A percentile compares a stretch with the other conserved stretches of the same genome.
Evolutionary conservation across 2,329 filamentous ascomycete species (phyloP).

Genomic region (Ilyonectria sp.): DNA sequence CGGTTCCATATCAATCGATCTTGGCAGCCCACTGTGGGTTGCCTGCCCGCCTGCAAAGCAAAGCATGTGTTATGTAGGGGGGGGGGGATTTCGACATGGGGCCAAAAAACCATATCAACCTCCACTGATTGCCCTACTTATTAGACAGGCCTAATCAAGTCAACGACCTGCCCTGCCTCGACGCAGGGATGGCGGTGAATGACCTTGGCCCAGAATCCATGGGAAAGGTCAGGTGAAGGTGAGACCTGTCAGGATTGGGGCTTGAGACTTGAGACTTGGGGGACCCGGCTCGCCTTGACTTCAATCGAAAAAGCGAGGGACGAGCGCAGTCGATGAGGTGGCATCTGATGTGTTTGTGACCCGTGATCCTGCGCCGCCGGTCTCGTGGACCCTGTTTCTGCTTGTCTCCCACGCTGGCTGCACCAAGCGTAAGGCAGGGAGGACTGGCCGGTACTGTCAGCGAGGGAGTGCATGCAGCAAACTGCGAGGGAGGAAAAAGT

Average conservation of each 20-base stretch:
- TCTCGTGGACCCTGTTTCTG: constrained; percentile 21
- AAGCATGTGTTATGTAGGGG: neutral
- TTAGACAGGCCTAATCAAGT: constrained; percentile 4
- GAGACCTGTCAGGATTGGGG: constrained; percentile 5
- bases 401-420: neutral
- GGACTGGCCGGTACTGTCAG: neutral
- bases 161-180: constrained; percentile 9
- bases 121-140: neutral
- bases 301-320: neutral
- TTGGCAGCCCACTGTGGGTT: neutral
- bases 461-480: constrained; percentile 6
- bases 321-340: constrained; percentile 17
- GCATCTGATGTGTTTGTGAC: constrained; percentile 21
- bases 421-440: neutral
- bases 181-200: constrained; percentile 13
- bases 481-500: neutral
- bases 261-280: constrained; percentile 5
- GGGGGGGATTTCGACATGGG: neutral
- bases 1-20: constrained; percentile 10
- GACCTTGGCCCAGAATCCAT: neutral
- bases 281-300: constrained; percentile 13
- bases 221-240: constrained; percentile 13
- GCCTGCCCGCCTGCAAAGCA: neutral
- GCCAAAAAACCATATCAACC: neutral
- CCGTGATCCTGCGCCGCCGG: constrained; percentile 17